Conservation (phyloP, 345 rosid genomes). For the Moricandia arvensis region DNA sequence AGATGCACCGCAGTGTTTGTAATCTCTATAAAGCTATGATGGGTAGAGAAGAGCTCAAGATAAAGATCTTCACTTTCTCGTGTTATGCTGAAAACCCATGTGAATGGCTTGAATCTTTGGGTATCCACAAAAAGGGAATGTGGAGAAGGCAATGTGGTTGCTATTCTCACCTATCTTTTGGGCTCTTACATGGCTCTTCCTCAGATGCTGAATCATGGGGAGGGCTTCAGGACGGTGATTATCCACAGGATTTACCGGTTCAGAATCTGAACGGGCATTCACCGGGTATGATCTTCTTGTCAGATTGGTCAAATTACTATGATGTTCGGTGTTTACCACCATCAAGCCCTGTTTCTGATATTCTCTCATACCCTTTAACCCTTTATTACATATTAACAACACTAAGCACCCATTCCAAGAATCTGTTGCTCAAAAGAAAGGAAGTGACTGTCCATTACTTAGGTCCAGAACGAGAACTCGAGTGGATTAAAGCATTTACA, state of each 20-base stretch:
- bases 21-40: slow-evolving; percentile 59
- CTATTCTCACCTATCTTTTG: slow-evolving; percentile 51
- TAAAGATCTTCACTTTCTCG: slow-evolving; percentile 49
- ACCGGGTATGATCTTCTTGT: slow-evolving; percentile 42
- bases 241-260: slow-evolving; percentile 48
- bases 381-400: slow-evolving; percentile 53
- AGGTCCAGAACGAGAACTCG: slow-evolving; percentile 33
- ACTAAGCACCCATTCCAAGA: slow-evolving; percentile 49
- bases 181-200: slow-evolving; percentile 44
- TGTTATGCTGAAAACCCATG: slow-evolving; percentile 51
- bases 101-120: slow-evolving; percentile 52
- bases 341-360: slow-evolving; percentile 56
- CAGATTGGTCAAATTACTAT: slow-evolving; percentile 60
- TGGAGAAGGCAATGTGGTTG: slow-evolving; percentile 64
- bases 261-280: slow-evolving; percentile 32
- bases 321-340: slow-evolving; percentile 46
- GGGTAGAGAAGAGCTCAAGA: slow-evolving; percentile 55
- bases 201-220: slow-evolving; percentile 57
- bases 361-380: slow-evolving; percentile 52
- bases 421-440: slow-evolving; percentile 44
- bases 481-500: slow-evolving; percentile 33
- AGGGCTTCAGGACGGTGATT: slow-evolving; percentile 48
- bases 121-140: slow-evolving; percentile 59
- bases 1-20: slow-evolving; percentile 48
- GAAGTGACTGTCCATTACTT: slow-evolving; percentile 29